Evolutionary conservation across 176 grass and related monocot genomes (phyloP).

Genomic region (Avena insularis): DNA sequence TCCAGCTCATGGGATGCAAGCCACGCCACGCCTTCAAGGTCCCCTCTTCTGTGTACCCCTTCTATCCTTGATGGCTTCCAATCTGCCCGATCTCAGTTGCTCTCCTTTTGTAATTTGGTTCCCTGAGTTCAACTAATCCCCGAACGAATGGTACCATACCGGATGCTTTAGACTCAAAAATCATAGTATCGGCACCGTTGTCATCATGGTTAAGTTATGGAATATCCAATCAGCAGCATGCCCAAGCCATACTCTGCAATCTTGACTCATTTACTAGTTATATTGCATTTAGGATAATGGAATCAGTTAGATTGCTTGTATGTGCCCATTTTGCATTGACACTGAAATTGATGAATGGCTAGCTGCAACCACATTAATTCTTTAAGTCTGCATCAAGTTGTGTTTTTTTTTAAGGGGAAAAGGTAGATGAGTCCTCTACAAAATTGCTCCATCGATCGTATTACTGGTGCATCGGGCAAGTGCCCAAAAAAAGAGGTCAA

Average conservation of each 20-base stretch:
- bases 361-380: background rate
- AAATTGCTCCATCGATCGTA: too few relatives aligned
- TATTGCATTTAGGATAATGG: too few relatives aligned
- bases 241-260: background rate
- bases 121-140: background rate
- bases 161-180: background rate
- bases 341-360: background rate
- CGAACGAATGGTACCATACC: background rate
- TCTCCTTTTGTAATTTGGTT: background rate
- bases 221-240: background rate
- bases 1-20: constrained; percentile 16
- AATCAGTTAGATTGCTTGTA: background rate
- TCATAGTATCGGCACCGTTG: background rate
- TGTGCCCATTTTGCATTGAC: background rate
- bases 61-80: background rate
- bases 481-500: too few relatives aligned
- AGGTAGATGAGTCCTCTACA: too few relatives aligned
- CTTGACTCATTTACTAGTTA: background rate
- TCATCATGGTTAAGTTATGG: background rate
- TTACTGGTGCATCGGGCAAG: too few relatives aligned
- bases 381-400: background rate
- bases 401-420: too few relatives aligned
- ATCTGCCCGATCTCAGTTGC: background rate
- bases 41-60: background rate
- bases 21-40: constrained; percentile 19